These are phyloP conservation scores for Flaveria sonorensis DNA, from an alignment of 129 eudicot species.

Conservation along the genomic window DNA sequence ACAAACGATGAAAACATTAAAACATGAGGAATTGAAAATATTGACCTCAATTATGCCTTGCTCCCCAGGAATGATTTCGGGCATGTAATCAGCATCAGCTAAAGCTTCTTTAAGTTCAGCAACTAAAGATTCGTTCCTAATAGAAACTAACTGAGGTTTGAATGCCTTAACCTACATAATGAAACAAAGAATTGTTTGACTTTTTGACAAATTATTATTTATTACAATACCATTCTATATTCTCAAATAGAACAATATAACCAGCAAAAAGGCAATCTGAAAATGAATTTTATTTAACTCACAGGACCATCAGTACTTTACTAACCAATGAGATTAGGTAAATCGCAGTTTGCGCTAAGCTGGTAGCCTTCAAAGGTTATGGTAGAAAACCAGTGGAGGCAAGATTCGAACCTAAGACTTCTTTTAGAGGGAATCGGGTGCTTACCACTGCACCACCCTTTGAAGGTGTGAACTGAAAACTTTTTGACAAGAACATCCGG, in stretches of 20 bases:
- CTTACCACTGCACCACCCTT: too few species aligned
- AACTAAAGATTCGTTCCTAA: constrained; percentile 68
- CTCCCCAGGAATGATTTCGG: constrained; percentile 96
- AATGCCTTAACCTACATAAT: constrained; percentile 67
- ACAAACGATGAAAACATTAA: not conserved
- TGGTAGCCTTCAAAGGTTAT: too few species aligned
- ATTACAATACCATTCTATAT: not conserved
- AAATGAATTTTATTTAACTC: not conserved
- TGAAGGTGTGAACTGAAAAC: not conserved
- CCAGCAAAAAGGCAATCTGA: not conserved
- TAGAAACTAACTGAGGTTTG: constrained; percentile 81
- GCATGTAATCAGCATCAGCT: constrained; percentile 75
- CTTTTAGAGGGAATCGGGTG: too few species aligned
- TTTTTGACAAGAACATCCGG: not conserved
- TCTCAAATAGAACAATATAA: not conserved
- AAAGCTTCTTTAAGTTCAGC: constrained; percentile 89
- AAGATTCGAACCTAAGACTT: too few species aligned
- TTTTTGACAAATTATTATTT: not conserved
- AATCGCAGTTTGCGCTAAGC: too few species aligned
- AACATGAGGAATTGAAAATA: not conserved
- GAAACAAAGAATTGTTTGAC: not conserved
- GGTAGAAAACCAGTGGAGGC: too few species aligned
- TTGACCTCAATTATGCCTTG: constrained; percentile 85
- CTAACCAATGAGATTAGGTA: too few species aligned
- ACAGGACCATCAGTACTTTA: too few species aligned